phyloP scores from a whole-genome alignment of 768 basidiomycete genomes.

The Clitopilus passeckerianus region DNA sequence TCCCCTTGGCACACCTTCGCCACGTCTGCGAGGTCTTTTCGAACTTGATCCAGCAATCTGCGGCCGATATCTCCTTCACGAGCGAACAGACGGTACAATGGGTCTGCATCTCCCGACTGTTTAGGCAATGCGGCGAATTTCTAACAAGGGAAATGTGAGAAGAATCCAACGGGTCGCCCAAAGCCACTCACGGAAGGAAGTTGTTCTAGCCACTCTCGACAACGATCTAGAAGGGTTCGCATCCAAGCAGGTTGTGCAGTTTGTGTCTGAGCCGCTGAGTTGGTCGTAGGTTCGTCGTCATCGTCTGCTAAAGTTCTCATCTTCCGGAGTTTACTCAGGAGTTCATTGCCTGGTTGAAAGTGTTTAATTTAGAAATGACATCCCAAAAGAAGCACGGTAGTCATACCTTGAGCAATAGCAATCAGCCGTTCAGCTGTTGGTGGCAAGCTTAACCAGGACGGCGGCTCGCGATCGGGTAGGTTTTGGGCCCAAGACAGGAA shows the following conservation, averaged over 20 bases:
- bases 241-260: conserved; percentile 90
- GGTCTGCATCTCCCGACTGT: conserved; percentile 71
- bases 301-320: conserved; percentile 89
- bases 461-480: conserved; percentile 90
- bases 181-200: conserved; percentile 61
- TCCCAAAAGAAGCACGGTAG: neutral
- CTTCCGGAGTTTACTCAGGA: conserved; percentile 85
- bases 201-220: conserved; percentile 75
- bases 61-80: conserved; percentile 82
- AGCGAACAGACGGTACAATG: conserved; percentile 83
- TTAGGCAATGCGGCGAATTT: conserved; percentile 60
- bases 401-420: conserved; percentile 81
- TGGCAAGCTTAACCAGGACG: conserved; percentile 91
- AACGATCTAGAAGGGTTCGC: conserved; percentile 76
- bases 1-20: conserved; percentile 81
- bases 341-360: conserved; percentile 56
- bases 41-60: conserved; percentile 74
- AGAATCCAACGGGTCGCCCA: too few relatives aligned
- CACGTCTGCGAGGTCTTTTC: conserved; percentile 77
- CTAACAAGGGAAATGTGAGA: conserved; percentile 24
- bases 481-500: conserved; percentile 88
- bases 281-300: conserved; percentile 59
- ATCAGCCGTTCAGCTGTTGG: conserved; percentile 91
- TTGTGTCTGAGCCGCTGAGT: conserved; percentile 56
- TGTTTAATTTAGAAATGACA: conserved; percentile 5